A percentile compares a stretch with the other conserved stretches of the same genome.
phyloP scores from a whole-genome alignment of 495 filamentous ascomycete species.

The Hyaloscypha finlandica region DNA sequence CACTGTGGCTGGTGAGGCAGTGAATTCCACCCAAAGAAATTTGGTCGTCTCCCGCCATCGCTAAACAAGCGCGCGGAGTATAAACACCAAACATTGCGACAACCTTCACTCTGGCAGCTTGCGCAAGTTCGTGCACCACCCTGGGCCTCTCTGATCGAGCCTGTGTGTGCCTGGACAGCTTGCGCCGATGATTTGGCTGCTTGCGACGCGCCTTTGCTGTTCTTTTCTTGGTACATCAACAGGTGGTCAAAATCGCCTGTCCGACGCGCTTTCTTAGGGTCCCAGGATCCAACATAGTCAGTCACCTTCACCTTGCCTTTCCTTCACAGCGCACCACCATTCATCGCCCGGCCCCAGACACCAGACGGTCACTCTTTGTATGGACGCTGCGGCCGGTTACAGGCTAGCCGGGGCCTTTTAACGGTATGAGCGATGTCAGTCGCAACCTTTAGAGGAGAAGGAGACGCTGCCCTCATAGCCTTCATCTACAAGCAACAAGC shows the following conservation, averaged over 20 bases:
- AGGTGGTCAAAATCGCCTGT: not conserved
- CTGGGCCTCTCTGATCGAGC: not conserved
- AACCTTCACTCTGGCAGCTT: not conserved
- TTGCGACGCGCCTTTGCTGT: not conserved
- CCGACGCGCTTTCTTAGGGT: not conserved
- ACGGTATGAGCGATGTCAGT: slow-evolving; percentile 30
- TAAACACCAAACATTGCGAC: slow-evolving; percentile 1
- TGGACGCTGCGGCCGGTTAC: slow-evolving; percentile 16
- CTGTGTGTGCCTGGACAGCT: not conserved
- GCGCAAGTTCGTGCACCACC: not conserved
- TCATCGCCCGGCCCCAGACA: not conserved
- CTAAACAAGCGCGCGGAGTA: not conserved
- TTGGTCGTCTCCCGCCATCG: not conserved
- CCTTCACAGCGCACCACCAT: not conserved
- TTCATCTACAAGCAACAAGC: not conserved
- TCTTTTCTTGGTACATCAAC: not conserved
- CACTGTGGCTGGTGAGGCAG: not conserved
- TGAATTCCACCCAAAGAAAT: not conserved
- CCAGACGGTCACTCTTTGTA: slow-evolving; percentile 6
- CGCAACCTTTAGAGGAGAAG: slow-evolving; percentile 13
- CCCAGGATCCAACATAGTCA: not conserved
- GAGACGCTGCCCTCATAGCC: slow-evolving; percentile 15
- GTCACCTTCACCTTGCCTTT: not conserved
- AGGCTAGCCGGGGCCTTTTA: slow-evolving; percentile 22
- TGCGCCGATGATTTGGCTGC: not conserved